phyloP scores from a whole-genome alignment of 805 yeast species.

The Cyberlindnera sargentensis region DNA sequence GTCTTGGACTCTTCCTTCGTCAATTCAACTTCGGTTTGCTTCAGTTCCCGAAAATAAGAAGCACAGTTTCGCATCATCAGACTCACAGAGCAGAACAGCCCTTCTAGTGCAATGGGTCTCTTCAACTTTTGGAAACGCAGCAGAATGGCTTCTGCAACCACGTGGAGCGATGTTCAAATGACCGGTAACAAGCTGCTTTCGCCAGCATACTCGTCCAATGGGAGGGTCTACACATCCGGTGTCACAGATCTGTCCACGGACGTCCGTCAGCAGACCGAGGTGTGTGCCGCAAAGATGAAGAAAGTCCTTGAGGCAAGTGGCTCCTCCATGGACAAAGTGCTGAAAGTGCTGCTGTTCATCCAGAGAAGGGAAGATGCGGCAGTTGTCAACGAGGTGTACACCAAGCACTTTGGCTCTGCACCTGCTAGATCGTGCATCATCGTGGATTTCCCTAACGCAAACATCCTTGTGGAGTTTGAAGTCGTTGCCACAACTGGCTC shows the following conservation, averaged over 20 bases:
- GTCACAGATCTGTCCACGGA: slow-evolving; percentile 36
- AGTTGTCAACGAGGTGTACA: slow-evolving; percentile 39
- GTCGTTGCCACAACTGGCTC: slow-evolving; percentile 29
- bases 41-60: too few relatives aligned
- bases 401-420: slow-evolving; percentile 35
- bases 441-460: slow-evolving; percentile 45
- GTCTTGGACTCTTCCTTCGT: too few relatives aligned
- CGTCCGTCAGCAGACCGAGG: slow-evolving; percentile 37
- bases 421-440: slow-evolving; percentile 51
- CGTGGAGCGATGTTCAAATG: slow-evolving; percentile 31
- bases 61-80: too few relatives aligned
- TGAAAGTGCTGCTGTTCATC: slow-evolving; percentile 45
- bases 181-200: slow-evolving; percentile 28
- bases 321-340: slow-evolving; percentile 36
- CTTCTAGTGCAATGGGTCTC: background rate
- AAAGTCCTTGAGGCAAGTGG: slow-evolving; percentile 38
- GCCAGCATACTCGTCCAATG: slow-evolving; percentile 35
- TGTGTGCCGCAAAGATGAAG: slow-evolving; percentile 37
- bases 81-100: background rate
- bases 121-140: background rate
- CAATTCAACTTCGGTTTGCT: too few relatives aligned
- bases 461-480: slow-evolving; percentile 45
- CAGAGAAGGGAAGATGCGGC: slow-evolving; percentile 36
- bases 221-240: slow-evolving; percentile 43
- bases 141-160: slow-evolving; percentile 19